Evolutionary conservation across 164 flowering plant genomes (phyloP), one percentile per base, ranked within the genome.

Genomic region (Litsea cubeba): DNA sequence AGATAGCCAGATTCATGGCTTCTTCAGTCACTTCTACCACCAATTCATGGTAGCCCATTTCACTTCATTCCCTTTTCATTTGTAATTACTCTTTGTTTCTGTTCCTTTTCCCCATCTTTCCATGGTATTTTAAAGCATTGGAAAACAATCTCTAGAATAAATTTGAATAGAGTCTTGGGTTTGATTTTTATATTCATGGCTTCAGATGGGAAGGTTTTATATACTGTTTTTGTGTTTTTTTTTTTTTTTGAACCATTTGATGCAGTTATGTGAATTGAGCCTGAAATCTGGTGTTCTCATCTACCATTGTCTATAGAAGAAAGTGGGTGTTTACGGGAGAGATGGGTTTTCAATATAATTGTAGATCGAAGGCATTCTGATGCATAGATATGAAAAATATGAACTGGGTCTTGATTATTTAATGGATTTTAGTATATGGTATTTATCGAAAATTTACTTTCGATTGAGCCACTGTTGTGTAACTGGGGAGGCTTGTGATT

Each of bases 21-120:
- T 72, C 74, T 11, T 20, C 63, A 28, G 23, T 68, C 32, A 20
- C 40, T 22, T 72, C 74, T 63, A 28, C 68, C 12, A 63, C 66
- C 66, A 58, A 62, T 62, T 72, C 68, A 17, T 72, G 68, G 74
- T 72, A 62, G 23, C 32, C 32, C 60, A 69, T 46, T 25, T 46
- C 68, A 60, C 5, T 3, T 46, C 12, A 30, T 46, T 40, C 8
- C 57, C 14, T 71, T 69, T 66, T 28, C 18, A 26, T 66, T 6
- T 66, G 46, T 12, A 66, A 66, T 66, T 17, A 14, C 3, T 17
- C 10, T 22, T 17, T 17, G 30, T 66, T 14, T 28, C n/a, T 66
- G 22, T 22, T 28, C 18, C 17, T 20, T 28, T 30, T 66, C n/a
- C 10, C 15, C 20, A 12, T 28, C 17, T 30, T 17, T 62, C 25